Conservation (phyloP, 202 grass and related monocot species). For the Schoenoplectus triqueter region DNA sequence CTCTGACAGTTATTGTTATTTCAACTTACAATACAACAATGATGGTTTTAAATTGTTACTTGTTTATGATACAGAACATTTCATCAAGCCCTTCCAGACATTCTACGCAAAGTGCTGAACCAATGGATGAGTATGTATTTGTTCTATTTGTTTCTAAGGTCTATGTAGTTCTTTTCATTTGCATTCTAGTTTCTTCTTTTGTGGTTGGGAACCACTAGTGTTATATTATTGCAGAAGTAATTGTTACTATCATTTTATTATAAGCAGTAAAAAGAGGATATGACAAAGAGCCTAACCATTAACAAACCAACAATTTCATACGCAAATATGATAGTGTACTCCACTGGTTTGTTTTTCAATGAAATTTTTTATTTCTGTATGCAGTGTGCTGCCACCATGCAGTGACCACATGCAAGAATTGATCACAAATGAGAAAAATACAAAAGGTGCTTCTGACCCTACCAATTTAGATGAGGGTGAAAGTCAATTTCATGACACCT, state of each 20-base stretch:
- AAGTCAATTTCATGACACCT: conserved; percentile 30
- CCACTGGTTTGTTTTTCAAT: conserved; percentile 7
- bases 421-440: conserved; percentile 19
- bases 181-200: not conserved
- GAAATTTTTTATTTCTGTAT: not conserved
- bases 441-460: not conserved
- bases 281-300: not conserved
- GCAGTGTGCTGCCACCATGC: conserved; percentile 25
- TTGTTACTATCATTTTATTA: conserved; percentile 19
- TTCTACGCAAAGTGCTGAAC: conserved; percentile 38
- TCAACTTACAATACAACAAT: not conserved
- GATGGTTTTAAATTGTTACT: conserved; percentile 8
- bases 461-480: not conserved
- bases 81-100: conserved; percentile 42
- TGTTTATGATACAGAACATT: conserved; percentile 50
- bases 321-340: not conserved
- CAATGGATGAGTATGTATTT: conserved; percentile 55
- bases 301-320: conserved; percentile 4
- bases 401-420: conserved; percentile 28
- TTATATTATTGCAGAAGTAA: not conserved
- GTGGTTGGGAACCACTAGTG: not conserved
- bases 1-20: not conserved
- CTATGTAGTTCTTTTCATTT: not conserved
- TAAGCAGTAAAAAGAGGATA: not conserved
- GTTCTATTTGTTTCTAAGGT: conserved; percentile 30